These are phyloP conservation scores for Setaria viridis DNA, from an alignment of 202 grass and related monocot genomes.

Conservation along the genomic window DNA sequence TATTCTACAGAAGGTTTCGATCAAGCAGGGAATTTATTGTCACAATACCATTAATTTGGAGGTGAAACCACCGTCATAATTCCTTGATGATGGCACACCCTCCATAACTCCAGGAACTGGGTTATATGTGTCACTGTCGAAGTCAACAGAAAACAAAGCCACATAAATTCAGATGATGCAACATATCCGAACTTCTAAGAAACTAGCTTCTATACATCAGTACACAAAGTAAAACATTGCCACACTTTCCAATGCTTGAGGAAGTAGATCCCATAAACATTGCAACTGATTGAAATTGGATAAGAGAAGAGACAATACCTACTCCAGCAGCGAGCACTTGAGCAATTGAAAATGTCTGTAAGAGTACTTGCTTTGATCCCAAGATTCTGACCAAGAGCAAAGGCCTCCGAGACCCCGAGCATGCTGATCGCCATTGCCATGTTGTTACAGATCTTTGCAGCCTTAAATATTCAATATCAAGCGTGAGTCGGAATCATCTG, in stretches of 20 bases:
- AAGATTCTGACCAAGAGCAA: constrained; percentile 90
- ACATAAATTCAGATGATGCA: constrained; percentile 33
- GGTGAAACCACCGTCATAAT: constrained; percentile 84
- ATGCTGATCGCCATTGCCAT: constrained; percentile 95
- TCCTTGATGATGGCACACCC: constrained; percentile 81
- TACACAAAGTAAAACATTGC: constrained; percentile 7
- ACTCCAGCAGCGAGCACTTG: constrained; percentile 94
- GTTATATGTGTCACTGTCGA: constrained; percentile 87
- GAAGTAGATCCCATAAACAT: background rate
- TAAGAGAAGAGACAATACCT: constrained; percentile 57
- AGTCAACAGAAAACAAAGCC: constrained; percentile 6
- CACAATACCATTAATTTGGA: constrained; percentile 86
- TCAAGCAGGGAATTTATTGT: background rate
- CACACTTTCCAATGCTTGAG: constrained; percentile 4
- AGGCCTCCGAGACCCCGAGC: constrained; percentile 89
- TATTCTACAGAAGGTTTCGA: background rate
- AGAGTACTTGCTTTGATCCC: constrained; percentile 82
- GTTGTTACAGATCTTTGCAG: constrained; percentile 97
- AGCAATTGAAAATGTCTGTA: constrained; percentile 93
- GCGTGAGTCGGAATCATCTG: background rate
- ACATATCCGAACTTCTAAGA: background rate
- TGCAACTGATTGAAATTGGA: background rate
- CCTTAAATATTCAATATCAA: constrained; percentile 56
- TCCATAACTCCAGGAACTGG: constrained; percentile 90
- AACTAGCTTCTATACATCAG: background rate